Evolutionary conservation across 805 yeast species (phyloP).

Genomic region (Lipomyces starkeyi): DNA sequence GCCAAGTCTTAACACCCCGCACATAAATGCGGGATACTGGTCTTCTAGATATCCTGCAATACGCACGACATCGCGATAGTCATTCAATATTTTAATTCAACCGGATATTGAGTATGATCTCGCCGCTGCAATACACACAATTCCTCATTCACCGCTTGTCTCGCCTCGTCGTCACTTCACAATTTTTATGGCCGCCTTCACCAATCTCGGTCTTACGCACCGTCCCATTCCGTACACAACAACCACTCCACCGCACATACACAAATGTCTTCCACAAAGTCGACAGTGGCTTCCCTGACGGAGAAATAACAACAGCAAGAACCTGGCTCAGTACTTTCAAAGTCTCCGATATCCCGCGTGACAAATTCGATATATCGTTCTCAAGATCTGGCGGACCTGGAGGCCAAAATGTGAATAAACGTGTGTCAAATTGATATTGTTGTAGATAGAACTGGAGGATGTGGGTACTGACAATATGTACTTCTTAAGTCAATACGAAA

Average conservation of each 20-base stretch:
- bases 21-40: not conserved
- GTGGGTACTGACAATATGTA: not conserved
- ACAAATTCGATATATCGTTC: conserved; percentile 53
- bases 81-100: not conserved
- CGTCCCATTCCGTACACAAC: not conserved
- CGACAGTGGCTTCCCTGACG: conserved; percentile 6
- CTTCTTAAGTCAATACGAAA: conserved; percentile 54
- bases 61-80: not conserved
- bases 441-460: not conserved
- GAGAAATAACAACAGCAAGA: conserved; percentile 43
- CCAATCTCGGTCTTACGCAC: not conserved
- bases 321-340: conserved; percentile 52
- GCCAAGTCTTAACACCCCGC: too few species aligned
- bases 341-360: conserved; percentile 52
- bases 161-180: not conserved
- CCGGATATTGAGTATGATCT: not conserved
- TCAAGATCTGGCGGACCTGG: conserved; percentile 82
- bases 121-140: not conserved
- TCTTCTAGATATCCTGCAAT: not conserved
- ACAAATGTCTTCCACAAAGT: conserved; percentile 10
- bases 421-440: conserved; percentile 45
- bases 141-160: not conserved
- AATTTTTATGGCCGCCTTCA: not conserved
- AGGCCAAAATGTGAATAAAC: conserved; percentile 84
- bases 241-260: not conserved